Evolutionary conservation across 2,329 filamentous ascomycete species (phyloP).

Genomic region (Fusarium proliferatum): DNA sequence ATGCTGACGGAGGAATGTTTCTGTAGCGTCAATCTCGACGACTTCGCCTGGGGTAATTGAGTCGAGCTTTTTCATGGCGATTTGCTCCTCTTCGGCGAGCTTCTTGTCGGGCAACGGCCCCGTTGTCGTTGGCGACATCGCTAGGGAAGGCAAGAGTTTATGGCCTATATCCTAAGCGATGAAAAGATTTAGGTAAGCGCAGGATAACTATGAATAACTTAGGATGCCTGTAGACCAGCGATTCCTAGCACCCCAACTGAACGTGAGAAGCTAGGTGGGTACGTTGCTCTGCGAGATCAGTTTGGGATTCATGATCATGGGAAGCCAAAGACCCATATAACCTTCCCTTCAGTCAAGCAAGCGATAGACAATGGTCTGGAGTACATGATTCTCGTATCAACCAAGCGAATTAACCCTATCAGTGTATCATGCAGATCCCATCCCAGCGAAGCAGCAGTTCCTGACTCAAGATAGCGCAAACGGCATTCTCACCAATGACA

Average conservation of each 20-base stretch:
- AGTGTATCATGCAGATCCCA: conserved; percentile 10
- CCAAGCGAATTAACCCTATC: not conserved
- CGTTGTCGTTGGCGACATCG: not conserved
- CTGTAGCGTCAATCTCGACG: conserved; percentile 28
- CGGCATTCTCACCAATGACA: not conserved
- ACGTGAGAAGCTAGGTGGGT: too few relatives aligned
- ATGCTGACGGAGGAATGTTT: conserved; percentile 36
- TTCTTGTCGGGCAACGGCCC: not conserved
- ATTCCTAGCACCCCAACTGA: too few relatives aligned
- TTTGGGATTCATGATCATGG: not conserved
- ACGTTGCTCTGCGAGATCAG: not conserved
- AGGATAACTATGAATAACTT: not conserved
- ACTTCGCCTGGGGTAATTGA: conserved; percentile 32
- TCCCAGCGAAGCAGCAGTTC: not conserved
- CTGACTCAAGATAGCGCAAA: not conserved
- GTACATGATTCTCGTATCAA: not conserved
- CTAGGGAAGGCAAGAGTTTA: accelerated
- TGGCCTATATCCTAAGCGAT: accelerated
- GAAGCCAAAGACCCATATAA: not conserved
- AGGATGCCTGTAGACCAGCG: not conserved
- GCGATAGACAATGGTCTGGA: not conserved
- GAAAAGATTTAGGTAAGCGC: accelerated
- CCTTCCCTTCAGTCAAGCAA: accelerated
- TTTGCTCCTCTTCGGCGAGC: conserved; percentile 22
- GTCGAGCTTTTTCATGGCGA: conserved; percentile 27